Evolutionary conservation across 257 asterid genomes (phyloP), one percentile per base, ranked within the genome.

Genomic region (Eustoma russellianum): DNA sequence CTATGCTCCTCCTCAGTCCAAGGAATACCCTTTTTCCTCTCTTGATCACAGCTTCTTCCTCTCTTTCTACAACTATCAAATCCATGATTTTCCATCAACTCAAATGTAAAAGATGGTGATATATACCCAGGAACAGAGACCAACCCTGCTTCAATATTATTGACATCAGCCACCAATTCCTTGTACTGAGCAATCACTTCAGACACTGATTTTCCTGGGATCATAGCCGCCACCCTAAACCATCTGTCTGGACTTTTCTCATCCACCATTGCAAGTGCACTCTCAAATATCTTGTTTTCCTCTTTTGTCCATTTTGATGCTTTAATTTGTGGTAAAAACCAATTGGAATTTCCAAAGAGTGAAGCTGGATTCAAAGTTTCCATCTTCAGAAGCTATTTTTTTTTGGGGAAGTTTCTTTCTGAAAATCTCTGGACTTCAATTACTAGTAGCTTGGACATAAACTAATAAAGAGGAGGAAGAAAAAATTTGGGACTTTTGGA

Each of bases 1-100:
- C 94, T 82, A 73, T 88, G 97, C 46, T 88, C 97, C 5, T 83
- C 94, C 61, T 85, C 85, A 4, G 97, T 88, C 97, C 97, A 88
- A 1, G 95, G 95, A 1, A 85, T 73, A 55, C 95, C 88, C 66
- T 77, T 85, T 66, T 68, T 88, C 8, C 94, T 70, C 61, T 78
- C 83, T 30, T 83, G 97, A 74, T 85, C 87, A 33, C 48, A 45
- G 48, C 57, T 62, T 44, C 79, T 70, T 13, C 79, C 73, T 48
- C 85, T 74, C 73, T 80, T 88, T 61, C 81, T 74, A 56, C 57
- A 69, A 45, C 53, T 58, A 48, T 74, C 74, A 60, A 76, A 72
- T 12, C 69, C 64, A 53, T 55, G 68, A 52, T 59, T 59, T 45
- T 79, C 82, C 13, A 65, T 63, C 53, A 69, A 56, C 30, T 83